These are phyloP conservation scores for Phanerochaete sordida DNA, from an alignment of 768 basidiomycete genomes.

Conservation along the genomic window DNA sequence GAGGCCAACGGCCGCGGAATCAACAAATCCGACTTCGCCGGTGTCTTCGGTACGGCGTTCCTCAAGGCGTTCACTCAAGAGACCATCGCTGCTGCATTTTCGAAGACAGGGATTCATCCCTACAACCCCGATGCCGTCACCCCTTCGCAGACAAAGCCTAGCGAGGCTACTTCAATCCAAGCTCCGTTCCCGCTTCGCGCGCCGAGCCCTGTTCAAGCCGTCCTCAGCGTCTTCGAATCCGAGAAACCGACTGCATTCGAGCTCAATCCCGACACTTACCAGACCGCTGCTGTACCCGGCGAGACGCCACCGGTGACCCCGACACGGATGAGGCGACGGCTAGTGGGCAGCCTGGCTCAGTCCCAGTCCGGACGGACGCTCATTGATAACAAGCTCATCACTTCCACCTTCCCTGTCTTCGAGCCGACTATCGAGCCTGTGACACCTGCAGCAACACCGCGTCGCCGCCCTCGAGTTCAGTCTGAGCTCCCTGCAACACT, in stretches of 20 bases:
- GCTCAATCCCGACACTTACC: no score
- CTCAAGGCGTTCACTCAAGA: slow-evolving; percentile 14
- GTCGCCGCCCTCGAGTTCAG: no score
- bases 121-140: slow-evolving; percentile 17
- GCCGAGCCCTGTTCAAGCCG: neutral
- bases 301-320: no score
- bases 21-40: slow-evolving; percentile 14
- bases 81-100: slow-evolving; percentile 17
- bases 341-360: no score
- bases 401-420: no score
- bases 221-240: neutral
- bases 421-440: no score
- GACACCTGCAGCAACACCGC: no score
- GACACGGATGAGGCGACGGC: no score
- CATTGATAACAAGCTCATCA: no score
- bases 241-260: neutral
- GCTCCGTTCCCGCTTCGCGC: neutral
- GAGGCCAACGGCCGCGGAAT: neutral
- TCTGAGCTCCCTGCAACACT: no score
- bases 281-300: no score
- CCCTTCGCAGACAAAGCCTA: slow-evolving; percentile 14
- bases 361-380: no score
- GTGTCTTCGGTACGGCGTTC: slow-evolving; percentile 12
- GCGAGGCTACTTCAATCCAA: slow-evolving; percentile 10
- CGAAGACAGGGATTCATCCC: slow-evolving; percentile 14